Base-by-base conservation (phyloP, 148 eudicot genomes). In the Diospyros lotus region DNA sequence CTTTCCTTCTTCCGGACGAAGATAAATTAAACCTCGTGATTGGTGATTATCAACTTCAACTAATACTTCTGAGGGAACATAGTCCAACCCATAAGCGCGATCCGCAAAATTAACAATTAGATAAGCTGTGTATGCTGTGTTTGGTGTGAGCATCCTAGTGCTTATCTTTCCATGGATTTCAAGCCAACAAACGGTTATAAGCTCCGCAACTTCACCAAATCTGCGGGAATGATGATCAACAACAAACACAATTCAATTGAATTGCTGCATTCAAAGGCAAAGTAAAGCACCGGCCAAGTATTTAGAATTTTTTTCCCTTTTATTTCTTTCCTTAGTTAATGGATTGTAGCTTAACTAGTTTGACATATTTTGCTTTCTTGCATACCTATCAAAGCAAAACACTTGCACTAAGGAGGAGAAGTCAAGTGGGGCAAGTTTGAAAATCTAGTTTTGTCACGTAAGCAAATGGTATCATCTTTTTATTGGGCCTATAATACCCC, bases 71-170 rank as follows among this genome's bases (percentile, higher is more conserved):
- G 83, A 80, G 0, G 91, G 87, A 69, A 87, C 58, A 8, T 79
- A 76, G 43, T 89, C 91, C 9, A 91, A 77, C 4, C 96, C 96
- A 39, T 77, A 87, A 14, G 96, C 88, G 2, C 86, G 80, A 7
- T 80, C 55, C 3, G 86, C 80, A 4, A 89, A 69, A 40, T 82
- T 78, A 67, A 87, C 74, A 0, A 89, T 76, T 60, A 89, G 83
- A 69, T 86, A 89, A 0, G 91, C 90, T 4, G 77, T 83, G n/a
- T 91, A 91, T 0, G 68, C 59, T 18, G 93, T 91, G 69, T 84
- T 71, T 60, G 84, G 81, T 6, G 87, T 79, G 56, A 84, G 51
- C 76, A 73, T 69, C 38, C n/a, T 7, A 5, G 80, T 69, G 62
- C 67, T 73, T 12, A 81, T 73, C 44, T 17, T 84, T n/a, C 79